Base-by-base conservation (phyloP, 805 yeast species). In the Debaryomyces hansenii region DNA sequence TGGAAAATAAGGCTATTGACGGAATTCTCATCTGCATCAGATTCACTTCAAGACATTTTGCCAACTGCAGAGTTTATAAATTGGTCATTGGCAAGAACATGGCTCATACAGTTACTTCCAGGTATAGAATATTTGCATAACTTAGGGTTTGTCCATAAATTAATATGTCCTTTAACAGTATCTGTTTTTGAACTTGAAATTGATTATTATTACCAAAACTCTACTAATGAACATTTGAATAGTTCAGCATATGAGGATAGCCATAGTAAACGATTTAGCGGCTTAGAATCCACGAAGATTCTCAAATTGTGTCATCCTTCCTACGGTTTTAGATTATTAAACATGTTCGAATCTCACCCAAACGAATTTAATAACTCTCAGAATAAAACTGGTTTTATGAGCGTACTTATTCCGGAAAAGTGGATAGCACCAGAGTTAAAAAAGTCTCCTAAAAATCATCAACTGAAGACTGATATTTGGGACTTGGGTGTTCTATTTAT, bases 401-500 rank as follows among this genome's bases (percentile, higher is more conserved):
- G 41, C n/a, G 15, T 41, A 1, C 50, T 46, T 9, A 57, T 59
- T 24, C 72, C 69, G 44, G 62, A 43, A 47, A 59, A 41, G 28
- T 91, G 97, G 97, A 68, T 64, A 10, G 95, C 97, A 0, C 97
- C 98, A 0, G 97, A 91, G 61, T 52, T 84, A 6, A 48, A 62
- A 12, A 59, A 58, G 56, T 32, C 61, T 58, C 12, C 67, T 60
- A 41, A 57, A 64, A 31, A 75, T 46, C 84, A 87, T 11, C 85
- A 85, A 47, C 72, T 90, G 32, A 87, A 90, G 62, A 84, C 97
- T 0, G 99, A 94, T 69, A 85, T 94, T 8, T 94, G 98, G 98
- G 87, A 87, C 58, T 67, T 90, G 34, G 99, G 97, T 6, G 88
- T 88, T 0, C 63, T 87, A 5, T 84, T 92, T 53, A 47, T 66